These are phyloP conservation scores for Porogramme epimiltina DNA, from an alignment of 1,284 basidiomycete genomes.

Conservation along the genomic window DNA sequence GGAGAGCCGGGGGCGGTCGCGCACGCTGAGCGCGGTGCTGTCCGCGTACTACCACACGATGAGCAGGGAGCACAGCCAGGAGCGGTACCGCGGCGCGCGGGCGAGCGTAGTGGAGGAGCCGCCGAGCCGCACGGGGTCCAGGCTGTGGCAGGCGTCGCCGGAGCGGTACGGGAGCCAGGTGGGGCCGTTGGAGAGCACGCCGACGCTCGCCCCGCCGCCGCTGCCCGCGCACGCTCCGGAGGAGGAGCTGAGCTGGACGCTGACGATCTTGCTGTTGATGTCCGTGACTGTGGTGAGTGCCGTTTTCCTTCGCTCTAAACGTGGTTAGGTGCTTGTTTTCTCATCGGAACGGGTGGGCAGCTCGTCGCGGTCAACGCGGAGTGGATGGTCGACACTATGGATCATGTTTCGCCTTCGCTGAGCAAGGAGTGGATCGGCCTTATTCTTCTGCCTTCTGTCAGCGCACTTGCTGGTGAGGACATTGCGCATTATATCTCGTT, in stretches of 20 bases:
- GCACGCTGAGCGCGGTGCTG: slow-evolving; percentile 28
- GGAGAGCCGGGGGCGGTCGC: slow-evolving; percentile 10
- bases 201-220: not conserved
- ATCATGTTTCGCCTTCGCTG: slow-evolving; percentile 60
- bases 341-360: slow-evolving; percentile 30
- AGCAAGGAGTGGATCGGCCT: slow-evolving; percentile 82
- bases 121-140: no score
- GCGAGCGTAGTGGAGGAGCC: not conserved
- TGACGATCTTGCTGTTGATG: slow-evolving; percentile 59
- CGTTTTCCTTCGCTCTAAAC: not conserved
- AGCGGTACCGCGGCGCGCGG: no score
- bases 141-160: no score
- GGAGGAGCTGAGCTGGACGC: slow-evolving; percentile 53
- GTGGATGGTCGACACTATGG: slow-evolving; percentile 80
- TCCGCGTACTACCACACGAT: slow-evolving; percentile 25
- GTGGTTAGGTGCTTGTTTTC: not conserved
- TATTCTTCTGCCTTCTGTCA: slow-evolving; percentile 85
- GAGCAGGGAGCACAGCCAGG: no score
- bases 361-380: slow-evolving; percentile 78
- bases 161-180: no score
- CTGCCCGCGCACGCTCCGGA: not conserved
- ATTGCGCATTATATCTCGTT: not conserved
- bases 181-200: not conserved
- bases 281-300: slow-evolving; percentile 64
- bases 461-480: slow-evolving; percentile 69